Percentiles rank a stretch among this genome's conserved stretches.
Conservation (phyloP, 148 eudicot genomes). For the Nyssa sinensis region DNA sequence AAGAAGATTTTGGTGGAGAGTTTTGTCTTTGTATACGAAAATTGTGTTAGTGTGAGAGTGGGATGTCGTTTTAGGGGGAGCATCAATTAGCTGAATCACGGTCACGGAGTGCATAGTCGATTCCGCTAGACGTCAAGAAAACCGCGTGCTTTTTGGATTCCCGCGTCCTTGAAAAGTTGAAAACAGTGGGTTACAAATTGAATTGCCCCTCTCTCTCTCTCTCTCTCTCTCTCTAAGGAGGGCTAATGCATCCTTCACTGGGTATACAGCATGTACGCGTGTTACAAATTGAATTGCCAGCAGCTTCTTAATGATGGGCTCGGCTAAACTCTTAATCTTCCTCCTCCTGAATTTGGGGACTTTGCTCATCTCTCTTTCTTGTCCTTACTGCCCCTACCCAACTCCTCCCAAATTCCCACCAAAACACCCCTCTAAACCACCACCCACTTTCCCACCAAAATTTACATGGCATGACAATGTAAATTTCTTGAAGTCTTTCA, state of each 20-base stretch:
- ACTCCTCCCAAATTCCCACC: conserved; percentile 24
- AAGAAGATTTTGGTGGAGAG: no score
- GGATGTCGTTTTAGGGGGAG: no score
- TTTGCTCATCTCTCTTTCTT: conserved; percentile 13
- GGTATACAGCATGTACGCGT: background rate
- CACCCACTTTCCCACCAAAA: conserved; percentile 17
- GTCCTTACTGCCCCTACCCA: conserved; percentile 24
- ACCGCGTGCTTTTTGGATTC: background rate
- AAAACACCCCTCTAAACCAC: conserved; percentile 11
- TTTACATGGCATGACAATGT: no score
- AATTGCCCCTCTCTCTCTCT: background rate
- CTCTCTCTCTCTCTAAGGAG: background rate
- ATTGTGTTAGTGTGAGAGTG: no score
- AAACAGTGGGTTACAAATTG: background rate
- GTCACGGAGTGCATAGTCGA: background rate
- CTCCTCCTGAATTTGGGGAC: conserved; percentile 22
- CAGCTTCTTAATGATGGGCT: background rate
- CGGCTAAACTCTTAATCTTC: background rate
- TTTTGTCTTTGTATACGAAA: no score
- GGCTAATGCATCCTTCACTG: background rate
- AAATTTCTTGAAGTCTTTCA: no score
- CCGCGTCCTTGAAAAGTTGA: background rate
- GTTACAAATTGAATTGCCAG: background rate
- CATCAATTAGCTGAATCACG: background rate
- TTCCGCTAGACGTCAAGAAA: background rate